Base-by-base conservation (phyloP, 257 asterid genomes). In the Gardenia jasminoides region DNA sequence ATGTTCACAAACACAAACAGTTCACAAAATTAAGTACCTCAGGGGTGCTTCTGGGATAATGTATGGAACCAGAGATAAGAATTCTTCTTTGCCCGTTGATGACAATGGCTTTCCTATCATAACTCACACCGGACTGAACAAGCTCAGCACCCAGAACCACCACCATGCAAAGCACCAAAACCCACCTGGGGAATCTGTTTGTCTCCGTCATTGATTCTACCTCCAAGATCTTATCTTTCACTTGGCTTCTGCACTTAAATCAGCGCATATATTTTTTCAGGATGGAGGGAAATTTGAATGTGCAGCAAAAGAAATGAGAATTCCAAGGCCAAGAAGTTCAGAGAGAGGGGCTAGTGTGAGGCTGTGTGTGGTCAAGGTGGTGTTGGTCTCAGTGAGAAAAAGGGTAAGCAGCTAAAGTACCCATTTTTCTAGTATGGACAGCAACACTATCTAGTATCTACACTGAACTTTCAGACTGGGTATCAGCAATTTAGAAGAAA, bases 41-140 rank as follows among this genome's bases (percentile, higher is more conserved):
- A 44, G 98, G 98, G 30, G 98, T 92, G 91, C 98, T 94, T 86
- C 98, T 89, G 48, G 97, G 92, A 85, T 94, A 92, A 84, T 94
- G 98, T 67, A 94, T 94, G 67, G 98, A 92, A 46, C 98, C 98
- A 80, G 98, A 94, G 68, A 94, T 75, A 85, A 94, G 97, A 74
- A 94, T 85, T 82, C 93, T 86, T 80, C 97, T 90, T 46, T 89
- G 88, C 39, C 96, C 97, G 80, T 92, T 87, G 36, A 94, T 90
- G 43, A 89, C 81, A 26, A 94, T 81, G 74, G 97, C 90, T 71
- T 88, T 91, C 82, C 89, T 88, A 74, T 94, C 98, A 81, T 94
- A 94, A 68, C 86, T 88, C 31, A 94, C 97, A 79, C 85, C 82
- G 12, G 91, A 89, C 74, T 90, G 89, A 83, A 88, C 88, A 64